Base-by-base conservation (phyloP, 805 yeast species). In the Millerago galiae region DNA sequence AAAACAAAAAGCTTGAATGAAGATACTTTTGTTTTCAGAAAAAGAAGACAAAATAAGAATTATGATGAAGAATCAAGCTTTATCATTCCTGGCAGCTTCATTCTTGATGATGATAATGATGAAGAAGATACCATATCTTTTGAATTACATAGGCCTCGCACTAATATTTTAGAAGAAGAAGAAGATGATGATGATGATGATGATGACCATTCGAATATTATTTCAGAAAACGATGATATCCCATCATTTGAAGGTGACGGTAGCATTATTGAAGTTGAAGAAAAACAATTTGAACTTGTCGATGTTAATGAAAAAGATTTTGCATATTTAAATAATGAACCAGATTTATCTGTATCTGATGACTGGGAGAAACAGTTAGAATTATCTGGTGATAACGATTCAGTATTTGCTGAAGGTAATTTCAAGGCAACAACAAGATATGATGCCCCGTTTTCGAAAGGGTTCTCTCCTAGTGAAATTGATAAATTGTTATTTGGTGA, bases 281-380 rank as follows among this genome's bases (percentile, higher is more conserved):
- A 81, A 49, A 81, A 77, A 52, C 83, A 78, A 3, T 84, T 75
- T 55, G 93, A 84, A 58, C 91, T 91, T 0, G 50, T 51, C n/a
- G 77, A 77, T 44, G 62, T 73, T 13, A 65, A 64, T 18, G 74
- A 67, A 26, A 56, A 65, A 2, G 79, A 75, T 52, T 63, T 71
- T 58, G 72, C 55, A 30, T 68, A 64, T 47, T 60, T 67, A 34
- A 73, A 70, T 47, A 66, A 58, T 5, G 64, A 65, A 24, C 72
- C 79, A 1, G 57, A 67, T 25, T 63, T 78, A 34, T 74, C 78
- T 1, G 67, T 69, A 1, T 70, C 82, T 7, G 67, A 68, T 27
- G 74, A 80, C 48, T 85, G 95, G 91, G 66, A 75, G 18, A 66
- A 71, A 12, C 91, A 83, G 53, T 56, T 83, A 38, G 72, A 70